A percentile compares a stretch with the other conserved stretches of the same genome.
Conservation (phyloP, 1,139 yeast species). For the Zhuliangozyma parablackwelliae region DNA sequence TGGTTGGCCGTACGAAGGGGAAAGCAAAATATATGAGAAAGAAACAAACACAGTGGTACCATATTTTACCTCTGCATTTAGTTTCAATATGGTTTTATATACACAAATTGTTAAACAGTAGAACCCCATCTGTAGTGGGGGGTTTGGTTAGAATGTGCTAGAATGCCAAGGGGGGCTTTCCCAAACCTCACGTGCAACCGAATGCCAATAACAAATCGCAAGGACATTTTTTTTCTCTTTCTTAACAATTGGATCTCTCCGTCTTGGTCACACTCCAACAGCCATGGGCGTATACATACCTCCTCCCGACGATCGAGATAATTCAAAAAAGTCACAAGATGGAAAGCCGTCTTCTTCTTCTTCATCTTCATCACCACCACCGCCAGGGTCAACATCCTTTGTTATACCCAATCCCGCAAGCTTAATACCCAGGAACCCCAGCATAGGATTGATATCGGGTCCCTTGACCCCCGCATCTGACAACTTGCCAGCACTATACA, state of each 20-base stretch:
- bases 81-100: not conserved
- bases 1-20: not conserved
- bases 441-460: constrained; percentile 59
- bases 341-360: not conserved
- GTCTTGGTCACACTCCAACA: not conserved
- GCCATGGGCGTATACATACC: constrained; percentile 32
- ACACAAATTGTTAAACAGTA: too few relatives aligned
- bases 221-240: too few relatives aligned
- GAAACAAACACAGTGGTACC: too few relatives aligned
- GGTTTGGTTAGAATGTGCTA: too few relatives aligned
- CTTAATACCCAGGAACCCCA: constrained; percentile 41
- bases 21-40: not conserved
- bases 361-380: constrained; percentile 9
- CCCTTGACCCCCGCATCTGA: constrained; percentile 65
- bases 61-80: not conserved
- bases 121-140: too few relatives aligned
- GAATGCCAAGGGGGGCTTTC: too few relatives aligned
- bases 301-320: constrained; percentile 19
- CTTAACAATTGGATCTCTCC: not conserved
- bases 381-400: constrained; percentile 13
- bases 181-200: too few relatives aligned
- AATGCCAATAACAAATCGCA: too few relatives aligned
- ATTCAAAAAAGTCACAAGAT: constrained; percentile 6
- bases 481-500: constrained; percentile 44
- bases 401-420: constrained; percentile 20